Evolutionary conservation across 2,329 filamentous ascomycete genomes (phyloP).

Genomic region (Myriosclerotinia duriaeana): DNA sequence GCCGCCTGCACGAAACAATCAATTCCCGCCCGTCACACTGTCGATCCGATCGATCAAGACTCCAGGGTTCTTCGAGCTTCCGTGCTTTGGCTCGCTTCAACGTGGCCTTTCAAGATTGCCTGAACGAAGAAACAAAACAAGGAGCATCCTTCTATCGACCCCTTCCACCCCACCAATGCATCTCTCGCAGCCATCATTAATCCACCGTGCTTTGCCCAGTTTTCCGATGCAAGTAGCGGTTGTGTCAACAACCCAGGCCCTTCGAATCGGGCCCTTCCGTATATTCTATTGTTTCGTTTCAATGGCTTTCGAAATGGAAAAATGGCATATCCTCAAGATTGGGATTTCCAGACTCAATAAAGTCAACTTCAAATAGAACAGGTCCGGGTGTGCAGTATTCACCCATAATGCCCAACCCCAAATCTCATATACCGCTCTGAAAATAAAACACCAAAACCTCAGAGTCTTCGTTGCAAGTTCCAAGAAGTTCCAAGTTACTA

Average conservation of each 20-base stretch:
- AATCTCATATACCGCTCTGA: background rate
- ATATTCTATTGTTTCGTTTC: background rate
- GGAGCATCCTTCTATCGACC: conserved; percentile 7
- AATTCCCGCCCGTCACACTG: conserved; percentile 2
- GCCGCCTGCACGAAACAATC: conserved; percentile 11
- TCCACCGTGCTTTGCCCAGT: background rate
- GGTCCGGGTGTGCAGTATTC: background rate
- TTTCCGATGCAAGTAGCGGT: background rate
- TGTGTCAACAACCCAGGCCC: background rate
- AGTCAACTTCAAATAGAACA: background rate
- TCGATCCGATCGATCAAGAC: conserved; percentile 18
- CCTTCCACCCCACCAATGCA: background rate
- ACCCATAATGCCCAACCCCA: background rate
- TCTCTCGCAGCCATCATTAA: background rate
- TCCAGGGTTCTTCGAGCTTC: conserved; percentile 7
- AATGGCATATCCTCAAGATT: background rate
- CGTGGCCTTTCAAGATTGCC: background rate
- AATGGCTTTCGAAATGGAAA: background rate
- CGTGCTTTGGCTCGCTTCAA: conserved; percentile 6
- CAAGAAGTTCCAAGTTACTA: background rate
- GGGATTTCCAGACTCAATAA: background rate
- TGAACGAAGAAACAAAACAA: background rate
- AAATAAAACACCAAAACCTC: background rate
- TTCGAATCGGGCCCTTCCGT: background rate
- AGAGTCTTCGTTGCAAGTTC: background rate